Evolutionary conservation across 352 stramenopile genomes (phyloP), one percentile per base, ranked within the genome.

Genomic region (Hyaloperonospora brassicae): DNA sequence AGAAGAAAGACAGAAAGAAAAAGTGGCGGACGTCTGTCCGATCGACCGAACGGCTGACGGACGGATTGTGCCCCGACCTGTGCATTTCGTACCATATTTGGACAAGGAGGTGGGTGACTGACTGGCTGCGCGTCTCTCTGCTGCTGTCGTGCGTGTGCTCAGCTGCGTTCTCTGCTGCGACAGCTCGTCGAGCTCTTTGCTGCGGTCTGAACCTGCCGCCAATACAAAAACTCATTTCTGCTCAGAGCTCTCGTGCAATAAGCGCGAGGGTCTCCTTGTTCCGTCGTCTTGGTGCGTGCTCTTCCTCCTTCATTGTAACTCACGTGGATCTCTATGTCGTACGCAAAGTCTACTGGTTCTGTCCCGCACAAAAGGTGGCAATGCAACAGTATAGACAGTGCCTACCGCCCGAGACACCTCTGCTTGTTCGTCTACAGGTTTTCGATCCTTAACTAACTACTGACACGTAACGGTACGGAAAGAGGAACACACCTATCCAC

Each of bases 21-120:
- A 17, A 17, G 17, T 17, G 17, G 17, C 17, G 17, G 17, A 17
- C 17, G 17, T 17, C 17, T 17, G 17, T 17, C 17, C 17, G 17
- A 17, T 17, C 17, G 17, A 17, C 17, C 17, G 17, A 17, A 17
- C 17, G 17, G 17, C 17, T 17, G 17, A 17, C 17, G 17, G 17
- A 17, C 17, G 17, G 17, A 17, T 17, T 17, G 17, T 17, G 17
- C 17, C 17, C 17, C 45, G n/a, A 13, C 27, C 34, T 23, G 42
- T 35, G 42, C 46, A 50, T 27, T 42, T 43, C 53, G 60, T 67
- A 68, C 50, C 47, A 64, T 64, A 64, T 34, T 34, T 34, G 27
- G 27, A 34, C 27, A 34, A 34, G 27, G 27, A 34, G 8, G 27
- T 17, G 17, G 17, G 17, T 17, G 17, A 17, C 17, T 17, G 17